Evolutionary conservation across 257 asterid species (phyloP).

Genomic region (Nicotiana sylvestris): DNA sequence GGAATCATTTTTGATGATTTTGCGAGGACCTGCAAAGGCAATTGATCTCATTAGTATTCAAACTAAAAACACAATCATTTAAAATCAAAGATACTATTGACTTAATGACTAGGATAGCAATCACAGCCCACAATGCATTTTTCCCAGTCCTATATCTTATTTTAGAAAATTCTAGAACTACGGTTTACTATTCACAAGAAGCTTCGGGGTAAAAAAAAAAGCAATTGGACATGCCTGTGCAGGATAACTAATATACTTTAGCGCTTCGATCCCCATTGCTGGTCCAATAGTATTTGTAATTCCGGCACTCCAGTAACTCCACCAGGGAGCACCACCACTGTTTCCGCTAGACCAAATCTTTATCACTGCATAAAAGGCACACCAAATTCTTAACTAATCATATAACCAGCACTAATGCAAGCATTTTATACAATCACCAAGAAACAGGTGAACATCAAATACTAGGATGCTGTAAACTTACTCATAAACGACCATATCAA

Average conservation of each 20-base stretch:
- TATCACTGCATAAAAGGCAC: conserved; percentile 52
- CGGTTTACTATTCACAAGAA: not conserved
- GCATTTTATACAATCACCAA: not conserved
- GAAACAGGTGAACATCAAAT: not conserved
- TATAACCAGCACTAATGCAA: not conserved
- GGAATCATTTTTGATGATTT: conserved; percentile 94
- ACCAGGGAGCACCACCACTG: conserved; percentile 81
- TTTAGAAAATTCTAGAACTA: not conserved
- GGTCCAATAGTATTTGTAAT: conserved; percentile 93
- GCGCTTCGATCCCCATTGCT: conserved; percentile 95
- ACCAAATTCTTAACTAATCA: not conserved
- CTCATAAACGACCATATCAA: conserved; percentile 88
- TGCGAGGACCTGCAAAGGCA: conserved; percentile 61
- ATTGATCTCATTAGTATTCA: not conserved
- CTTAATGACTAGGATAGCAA: not conserved
- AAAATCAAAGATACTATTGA: no score
- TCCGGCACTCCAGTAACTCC: conserved; percentile 82
- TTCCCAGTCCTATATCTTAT: not conserved
- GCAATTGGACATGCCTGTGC: conserved; percentile 57
- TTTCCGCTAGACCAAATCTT: conserved; percentile 70
- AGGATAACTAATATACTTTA: conserved; percentile 94
- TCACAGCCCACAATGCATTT: not conserved
- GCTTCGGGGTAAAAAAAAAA: not conserved
- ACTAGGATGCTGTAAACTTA: conserved; percentile 32
- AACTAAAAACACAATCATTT: not conserved